Evolutionary conservation across 2,329 filamentous ascomycete species (phyloP).

Genomic region (Elsinoe fawcettii): DNA sequence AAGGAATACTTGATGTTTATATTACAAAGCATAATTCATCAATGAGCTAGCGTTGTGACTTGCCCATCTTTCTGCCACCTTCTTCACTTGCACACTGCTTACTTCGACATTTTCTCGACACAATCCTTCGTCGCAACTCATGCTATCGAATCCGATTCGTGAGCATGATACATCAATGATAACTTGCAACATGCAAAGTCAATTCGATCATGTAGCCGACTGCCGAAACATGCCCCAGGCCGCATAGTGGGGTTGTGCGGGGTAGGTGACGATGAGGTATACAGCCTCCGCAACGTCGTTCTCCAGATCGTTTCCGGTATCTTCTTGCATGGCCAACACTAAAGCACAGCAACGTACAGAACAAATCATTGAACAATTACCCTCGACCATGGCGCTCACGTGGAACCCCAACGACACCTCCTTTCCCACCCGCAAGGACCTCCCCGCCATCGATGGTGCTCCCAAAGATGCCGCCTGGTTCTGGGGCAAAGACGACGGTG

Average conservation of each 20-base stretch:
- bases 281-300: neutral
- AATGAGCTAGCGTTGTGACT: no score
- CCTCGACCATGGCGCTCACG: constrained; percentile 39
- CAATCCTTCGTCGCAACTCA: no score
- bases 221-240: neutral
- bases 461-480: constrained; percentile 53
- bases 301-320: neutral
- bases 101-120: no score
- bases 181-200: neutral
- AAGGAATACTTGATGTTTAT: neutral
- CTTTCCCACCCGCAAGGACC: constrained; percentile 47
- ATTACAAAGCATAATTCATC: neutral
- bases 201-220: neutral
- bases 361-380: neutral
- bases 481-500: constrained; percentile 50
- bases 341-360: constrained; percentile 7
- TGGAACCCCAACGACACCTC: constrained; percentile 47
- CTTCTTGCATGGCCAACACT: neutral
- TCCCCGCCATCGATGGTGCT: constrained; percentile 45
- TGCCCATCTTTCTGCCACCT: no score
- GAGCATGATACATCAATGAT: no score
- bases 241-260: constrained; percentile 4
- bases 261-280: constrained; percentile 4
- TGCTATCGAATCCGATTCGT: no score
- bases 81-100: no score